phyloP scores from a whole-genome alignment of 495 filamentous ascomycete species.

The Pseudevernia furfuracea region DNA sequence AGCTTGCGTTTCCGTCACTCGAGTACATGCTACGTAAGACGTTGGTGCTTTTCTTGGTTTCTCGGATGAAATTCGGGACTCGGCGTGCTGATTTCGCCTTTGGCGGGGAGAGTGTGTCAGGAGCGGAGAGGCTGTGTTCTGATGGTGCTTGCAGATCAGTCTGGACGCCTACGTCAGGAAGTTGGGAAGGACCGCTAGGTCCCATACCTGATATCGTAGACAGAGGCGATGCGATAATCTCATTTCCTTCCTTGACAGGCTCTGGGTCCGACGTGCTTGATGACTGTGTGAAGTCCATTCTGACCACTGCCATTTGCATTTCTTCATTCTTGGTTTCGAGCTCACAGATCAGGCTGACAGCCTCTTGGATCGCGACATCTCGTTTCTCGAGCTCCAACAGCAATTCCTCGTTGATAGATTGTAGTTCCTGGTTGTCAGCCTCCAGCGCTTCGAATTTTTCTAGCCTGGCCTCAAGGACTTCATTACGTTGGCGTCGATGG shows the following conservation, averaged over 20 bases:
- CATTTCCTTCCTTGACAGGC: neutral
- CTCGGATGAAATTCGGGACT: conserved; percentile 62
- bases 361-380: conserved; percentile 73
- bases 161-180: neutral
- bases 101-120: conserved; percentile 18
- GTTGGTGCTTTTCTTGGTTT: conserved; percentile 53
- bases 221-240: neutral
- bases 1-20: conserved; percentile 40
- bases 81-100: conserved; percentile 31
- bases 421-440: conserved; percentile 59
- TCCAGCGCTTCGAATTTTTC: conserved; percentile 61
- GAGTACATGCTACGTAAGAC: conserved; percentile 59
- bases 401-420: conserved; percentile 60
- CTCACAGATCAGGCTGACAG: conserved; percentile 68
- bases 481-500: conserved; percentile 58
- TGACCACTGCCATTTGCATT: conserved; percentile 30
- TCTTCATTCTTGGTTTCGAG: conserved; percentile 61
- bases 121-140: neutral
- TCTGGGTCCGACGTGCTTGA: conserved; percentile 2
- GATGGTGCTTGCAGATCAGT: conserved; percentile 7
- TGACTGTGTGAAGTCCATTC: conserved; percentile 8
- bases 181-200: neutral
- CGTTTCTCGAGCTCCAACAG: conserved; percentile 63
- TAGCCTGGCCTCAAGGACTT: conserved; percentile 58
- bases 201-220: neutral